These are phyloP conservation scores for Elongisporangium undulatum DNA, from an alignment of 352 stramenopile species.

Conservation along the genomic window DNA sequence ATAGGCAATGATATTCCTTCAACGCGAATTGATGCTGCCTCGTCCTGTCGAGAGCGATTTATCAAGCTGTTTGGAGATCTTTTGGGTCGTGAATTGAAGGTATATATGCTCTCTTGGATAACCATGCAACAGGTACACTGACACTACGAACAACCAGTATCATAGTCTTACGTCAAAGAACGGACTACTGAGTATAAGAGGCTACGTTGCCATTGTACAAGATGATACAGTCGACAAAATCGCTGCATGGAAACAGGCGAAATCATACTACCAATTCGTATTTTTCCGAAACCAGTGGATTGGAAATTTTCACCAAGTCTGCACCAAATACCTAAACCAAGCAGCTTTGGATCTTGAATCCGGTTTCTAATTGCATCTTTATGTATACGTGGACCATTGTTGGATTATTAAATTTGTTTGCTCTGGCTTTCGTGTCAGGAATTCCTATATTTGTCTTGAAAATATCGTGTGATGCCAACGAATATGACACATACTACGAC, in stretches of 20 bases:
- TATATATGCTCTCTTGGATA: constrained; percentile 4
- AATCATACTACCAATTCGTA: constrained; percentile 65
- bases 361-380: constrained; percentile 28
- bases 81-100: constrained; percentile 37
- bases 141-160: constrained; percentile 18
- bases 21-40: constrained; percentile 16
- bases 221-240: constrained; percentile 17
- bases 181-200: constrained; percentile 30
- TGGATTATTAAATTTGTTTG: neutral
- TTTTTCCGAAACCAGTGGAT: constrained; percentile 67
- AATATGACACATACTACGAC: constrained; percentile 28
- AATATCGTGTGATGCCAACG: constrained; percentile 19
- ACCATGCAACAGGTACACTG: too few relatives aligned
- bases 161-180: constrained; percentile 18
- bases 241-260: constrained; percentile 42
- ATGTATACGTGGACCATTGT: constrained; percentile 2
- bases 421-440: constrained; percentile 16
- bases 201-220: constrained; percentile 50
- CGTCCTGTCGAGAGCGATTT: constrained; percentile 34
- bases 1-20: constrained; percentile 10
- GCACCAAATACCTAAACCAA: constrained; percentile 38
- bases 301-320: constrained; percentile 45
- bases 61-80: constrained; percentile 30
- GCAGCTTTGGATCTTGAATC: constrained; percentile 18
- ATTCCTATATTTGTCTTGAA: constrained; percentile 80